These are phyloP conservation scores for Boechera divaricarpa DNA, from an alignment of 345 rosid genomes.

Conservation along the genomic window DNA sequence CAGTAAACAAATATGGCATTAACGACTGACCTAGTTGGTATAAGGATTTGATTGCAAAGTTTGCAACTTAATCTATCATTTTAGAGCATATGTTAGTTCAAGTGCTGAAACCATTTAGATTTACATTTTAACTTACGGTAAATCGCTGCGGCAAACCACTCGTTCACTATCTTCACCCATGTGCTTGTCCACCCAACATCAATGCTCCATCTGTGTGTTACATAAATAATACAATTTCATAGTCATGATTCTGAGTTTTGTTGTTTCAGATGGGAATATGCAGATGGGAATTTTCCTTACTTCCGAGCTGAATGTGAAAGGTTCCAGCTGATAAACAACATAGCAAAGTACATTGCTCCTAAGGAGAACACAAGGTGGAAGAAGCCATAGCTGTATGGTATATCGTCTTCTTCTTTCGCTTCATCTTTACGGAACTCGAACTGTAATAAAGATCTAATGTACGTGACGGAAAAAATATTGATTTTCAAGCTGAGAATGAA, in stretches of 20 bases:
- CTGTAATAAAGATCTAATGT: constrained; percentile 12
- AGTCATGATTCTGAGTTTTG: constrained; percentile 20
- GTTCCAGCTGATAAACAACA: constrained; percentile 93
- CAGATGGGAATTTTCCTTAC: constrained; percentile 44
- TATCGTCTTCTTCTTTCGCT: constrained; percentile 61
- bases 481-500: not conserved
- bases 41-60: not conserved
- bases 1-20: not conserved
- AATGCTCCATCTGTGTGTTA: constrained; percentile 74
- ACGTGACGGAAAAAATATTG: not conserved
- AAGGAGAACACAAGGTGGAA: constrained; percentile 85
- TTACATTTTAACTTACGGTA: constrained; percentile 61
- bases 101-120: constrained; percentile 3
- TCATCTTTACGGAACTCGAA: constrained; percentile 69
- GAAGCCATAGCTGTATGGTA: constrained; percentile 77
- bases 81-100: not conserved
- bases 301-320: constrained; percentile 59
- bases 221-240: not conserved
- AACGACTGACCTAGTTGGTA: not conserved
- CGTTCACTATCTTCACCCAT: constrained; percentile 88
- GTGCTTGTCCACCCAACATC: constrained; percentile 95
- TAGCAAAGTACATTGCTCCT: constrained; percentile 93
- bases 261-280: not conserved
- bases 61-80: not conserved
- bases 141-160: constrained; percentile 84